phyloP scores from a whole-genome alignment of 2,329 filamentous ascomycete species.

The Aspergillus phoenicis region DNA sequence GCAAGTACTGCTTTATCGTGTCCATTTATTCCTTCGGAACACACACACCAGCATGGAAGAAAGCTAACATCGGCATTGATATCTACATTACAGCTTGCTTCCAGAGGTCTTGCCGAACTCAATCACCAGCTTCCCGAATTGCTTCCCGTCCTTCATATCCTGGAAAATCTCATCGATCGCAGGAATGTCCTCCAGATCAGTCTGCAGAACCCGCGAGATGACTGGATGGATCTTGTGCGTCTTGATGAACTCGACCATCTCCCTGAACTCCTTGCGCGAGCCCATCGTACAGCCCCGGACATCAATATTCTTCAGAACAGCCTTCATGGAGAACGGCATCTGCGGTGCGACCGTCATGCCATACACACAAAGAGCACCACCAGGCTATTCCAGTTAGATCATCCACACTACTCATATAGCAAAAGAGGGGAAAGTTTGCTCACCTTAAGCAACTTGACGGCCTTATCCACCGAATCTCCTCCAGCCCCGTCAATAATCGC shows the following conservation, averaged over 20 bases:
- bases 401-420: background rate
- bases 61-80: background rate
- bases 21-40: background rate
- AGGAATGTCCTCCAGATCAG: slow-evolving; percentile 72
- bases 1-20: background rate
- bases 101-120: slow-evolving; percentile 56
- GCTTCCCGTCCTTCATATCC: slow-evolving; percentile 80
- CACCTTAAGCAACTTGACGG: slow-evolving; percentile 68
- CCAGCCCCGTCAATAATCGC: slow-evolving; percentile 89
- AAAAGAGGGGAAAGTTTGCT: slow-evolving; percentile 12
- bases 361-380: slow-evolving; percentile 82
- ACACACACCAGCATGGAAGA: background rate
- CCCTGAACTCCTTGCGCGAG: slow-evolving; percentile 81
- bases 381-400: slow-evolving; percentile 51
- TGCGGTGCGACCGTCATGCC: slow-evolving; percentile 87
- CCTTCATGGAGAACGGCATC: slow-evolving; percentile 83
- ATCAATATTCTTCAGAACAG: slow-evolving; percentile 85
- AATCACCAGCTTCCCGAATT: slow-evolving; percentile 93
- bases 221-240: slow-evolving; percentile 74
- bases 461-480: slow-evolving; percentile 75
- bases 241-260: slow-evolving; percentile 83
- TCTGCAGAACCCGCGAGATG: slow-evolving; percentile 70
- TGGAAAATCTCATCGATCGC: slow-evolving; percentile 81
- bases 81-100: slow-evolving; percentile 41
- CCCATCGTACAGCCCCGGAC: slow-evolving; percentile 89